Evolutionary conservation across 352 stramenopile genomes (phyloP).

Genomic region (Globisporangium viniferum): DNA sequence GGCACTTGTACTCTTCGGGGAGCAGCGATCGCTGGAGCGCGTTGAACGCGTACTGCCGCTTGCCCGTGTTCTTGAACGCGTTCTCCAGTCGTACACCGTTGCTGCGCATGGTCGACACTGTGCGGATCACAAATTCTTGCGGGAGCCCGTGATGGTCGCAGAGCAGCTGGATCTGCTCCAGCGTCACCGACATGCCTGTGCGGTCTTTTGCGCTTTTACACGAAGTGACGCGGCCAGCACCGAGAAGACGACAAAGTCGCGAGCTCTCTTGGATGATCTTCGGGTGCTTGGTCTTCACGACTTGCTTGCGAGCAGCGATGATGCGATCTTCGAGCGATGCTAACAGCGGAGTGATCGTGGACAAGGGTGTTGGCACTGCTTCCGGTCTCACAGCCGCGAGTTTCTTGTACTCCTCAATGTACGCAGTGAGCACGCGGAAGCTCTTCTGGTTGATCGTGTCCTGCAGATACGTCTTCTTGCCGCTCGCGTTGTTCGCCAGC

Average conservation of each 20-base stretch:
- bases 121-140: constrained; percentile 52
- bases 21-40: constrained; percentile 71
- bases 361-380: constrained; percentile 42
- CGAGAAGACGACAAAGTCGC: constrained; percentile 74
- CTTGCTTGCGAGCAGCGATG: constrained; percentile 49
- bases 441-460: constrained; percentile 77
- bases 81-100: constrained; percentile 72
- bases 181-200: constrained; percentile 94
- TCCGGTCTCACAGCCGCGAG: constrained; percentile 34
- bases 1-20: constrained; percentile 73
- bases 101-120: constrained; percentile 73
- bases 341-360: constrained; percentile 36
- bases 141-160: constrained; percentile 58
- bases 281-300: constrained; percentile 73
- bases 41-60: constrained; percentile 77
- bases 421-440: constrained; percentile 49
- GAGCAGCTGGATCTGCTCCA: constrained; percentile 85
- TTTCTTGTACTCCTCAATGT: constrained; percentile 65
- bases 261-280: constrained; percentile 77
- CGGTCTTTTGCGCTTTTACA: constrained; percentile 97
- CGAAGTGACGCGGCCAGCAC: constrained; percentile 88
- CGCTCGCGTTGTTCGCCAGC: constrained; percentile 64
- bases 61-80: constrained; percentile 74
- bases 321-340: constrained; percentile 55
- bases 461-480: constrained; percentile 67